A percentile compares a stretch with the other conserved stretches of the same genome.
Evolutionary conservation across 768 basidiomycete genomes (phyloP).

Genomic region (Russula ochroleuca): DNA sequence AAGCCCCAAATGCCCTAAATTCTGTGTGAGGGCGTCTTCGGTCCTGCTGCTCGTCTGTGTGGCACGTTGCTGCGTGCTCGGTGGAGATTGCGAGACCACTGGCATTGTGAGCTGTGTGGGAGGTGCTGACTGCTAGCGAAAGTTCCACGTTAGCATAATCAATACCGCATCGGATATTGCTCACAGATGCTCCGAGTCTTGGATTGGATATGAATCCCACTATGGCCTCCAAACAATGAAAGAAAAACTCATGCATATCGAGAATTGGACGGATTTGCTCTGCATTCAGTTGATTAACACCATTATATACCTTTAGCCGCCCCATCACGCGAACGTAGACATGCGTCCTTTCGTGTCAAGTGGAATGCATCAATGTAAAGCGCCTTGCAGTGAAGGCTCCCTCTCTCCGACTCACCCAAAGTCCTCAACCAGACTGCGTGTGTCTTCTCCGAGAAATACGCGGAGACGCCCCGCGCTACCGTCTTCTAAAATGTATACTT

Average conservation of each 20-base stretch:
- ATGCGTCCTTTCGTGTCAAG: not conserved
- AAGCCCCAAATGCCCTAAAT: not conserved
- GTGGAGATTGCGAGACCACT: not conserved
- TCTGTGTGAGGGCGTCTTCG: not conserved
- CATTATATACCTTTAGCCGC: constrained; percentile 32
- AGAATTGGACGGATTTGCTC: constrained; percentile 38
- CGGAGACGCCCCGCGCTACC: constrained; percentile 33
- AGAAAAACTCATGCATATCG: constrained; percentile 46
- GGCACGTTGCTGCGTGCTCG: not conserved
- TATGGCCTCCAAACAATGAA: constrained; percentile 45
- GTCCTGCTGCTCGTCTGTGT: not conserved
- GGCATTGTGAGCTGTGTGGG: not conserved
- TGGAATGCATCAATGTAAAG: not conserved
- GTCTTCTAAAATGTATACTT: constrained; percentile 36
- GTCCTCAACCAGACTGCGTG: not conserved
- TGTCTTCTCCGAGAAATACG: constrained; percentile 5
- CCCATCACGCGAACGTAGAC: constrained; percentile 21
- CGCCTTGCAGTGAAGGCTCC: not conserved
- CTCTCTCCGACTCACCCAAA: not conserved
- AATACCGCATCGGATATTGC: not conserved
- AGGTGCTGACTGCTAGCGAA: not conserved
- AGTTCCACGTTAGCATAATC: not conserved
- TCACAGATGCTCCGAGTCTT: constrained; percentile 30
- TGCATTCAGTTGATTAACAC: constrained; percentile 40
- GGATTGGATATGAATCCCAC: constrained; percentile 37